Conservation (phyloP, 768 basidiomycete species). For the Tricholomella constricta region DNA sequence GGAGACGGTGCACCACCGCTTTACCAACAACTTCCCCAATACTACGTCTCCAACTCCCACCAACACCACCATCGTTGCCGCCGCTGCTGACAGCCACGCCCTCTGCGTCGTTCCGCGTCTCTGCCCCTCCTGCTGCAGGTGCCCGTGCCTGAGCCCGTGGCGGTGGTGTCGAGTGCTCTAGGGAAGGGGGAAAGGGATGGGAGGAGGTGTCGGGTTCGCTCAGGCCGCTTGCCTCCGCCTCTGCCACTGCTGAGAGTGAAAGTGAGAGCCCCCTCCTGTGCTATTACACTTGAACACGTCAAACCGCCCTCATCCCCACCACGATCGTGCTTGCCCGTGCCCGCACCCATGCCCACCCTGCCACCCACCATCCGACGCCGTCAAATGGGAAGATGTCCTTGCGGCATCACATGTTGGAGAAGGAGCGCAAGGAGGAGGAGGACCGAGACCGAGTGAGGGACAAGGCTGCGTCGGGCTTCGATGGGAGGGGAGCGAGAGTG, state of each 20-base stretch:
- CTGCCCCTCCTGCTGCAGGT: constrained; percentile 35
- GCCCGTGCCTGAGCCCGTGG: neutral
- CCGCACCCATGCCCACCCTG: neutral
- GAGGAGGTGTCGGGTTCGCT: too few relatives aligned
- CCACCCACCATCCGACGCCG: constrained; percentile 29
- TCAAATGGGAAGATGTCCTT: constrained; percentile 59
- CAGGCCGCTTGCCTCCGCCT: too few relatives aligned
- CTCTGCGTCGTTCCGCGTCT: constrained; percentile 52
- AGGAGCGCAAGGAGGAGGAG: constrained; percentile 54
- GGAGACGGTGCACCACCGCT: too few relatives aligned
- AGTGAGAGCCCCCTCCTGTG: too few relatives aligned
- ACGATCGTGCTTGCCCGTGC: neutral
- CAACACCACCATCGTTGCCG: neutral
- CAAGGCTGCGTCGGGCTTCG: too few relatives aligned
- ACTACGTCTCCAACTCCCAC: neutral
- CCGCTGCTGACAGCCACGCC: too few relatives aligned
- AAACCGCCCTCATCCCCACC: neutral
- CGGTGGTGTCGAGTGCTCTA: too few relatives aligned
- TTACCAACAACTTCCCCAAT: neutral
- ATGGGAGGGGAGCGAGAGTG: neutral
- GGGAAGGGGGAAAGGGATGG: too few relatives aligned
- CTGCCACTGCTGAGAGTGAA: too few relatives aligned
- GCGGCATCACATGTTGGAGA: constrained; percentile 58
- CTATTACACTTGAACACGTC: neutral
- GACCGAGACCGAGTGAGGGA: too few relatives aligned